These are phyloP conservation scores for Calonectria montana DNA, from an alignment of 2,329 filamentous ascomycete genomes.

Conservation along the genomic window DNA sequence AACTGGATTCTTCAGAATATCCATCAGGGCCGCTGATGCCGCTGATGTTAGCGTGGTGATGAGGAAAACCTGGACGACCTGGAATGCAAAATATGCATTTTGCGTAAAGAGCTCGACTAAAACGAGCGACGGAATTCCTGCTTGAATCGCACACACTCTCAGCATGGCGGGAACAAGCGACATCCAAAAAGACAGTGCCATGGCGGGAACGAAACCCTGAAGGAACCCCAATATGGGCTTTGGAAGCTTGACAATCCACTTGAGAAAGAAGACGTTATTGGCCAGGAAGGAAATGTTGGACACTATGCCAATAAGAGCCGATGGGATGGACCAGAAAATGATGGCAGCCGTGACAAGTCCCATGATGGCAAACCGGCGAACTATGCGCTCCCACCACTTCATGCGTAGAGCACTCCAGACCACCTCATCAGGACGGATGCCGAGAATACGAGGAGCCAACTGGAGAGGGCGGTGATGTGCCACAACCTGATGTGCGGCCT, in stretches of 20 bases:
- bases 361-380: slow-evolving; percentile 76
- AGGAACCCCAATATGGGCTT: slow-evolving; percentile 80
- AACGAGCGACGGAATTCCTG: slow-evolving; percentile 83
- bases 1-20: slow-evolving; percentile 73
- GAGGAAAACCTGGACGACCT: slow-evolving; percentile 92
- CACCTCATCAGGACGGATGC: slow-evolving; percentile 83
- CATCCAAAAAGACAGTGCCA: slow-evolving; percentile 86
- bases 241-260: slow-evolving; percentile 80
- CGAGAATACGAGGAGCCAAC: slow-evolving; percentile 88
- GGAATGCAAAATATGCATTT: slow-evolving; percentile 91
- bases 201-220: slow-evolving; percentile 83
- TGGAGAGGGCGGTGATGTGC: slow-evolving; percentile 88
- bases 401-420: slow-evolving; percentile 89
- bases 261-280: slow-evolving; percentile 73
- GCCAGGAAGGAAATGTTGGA: slow-evolving; percentile 83
- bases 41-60: slow-evolving; percentile 86
- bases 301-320: slow-evolving; percentile 84
- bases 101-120: slow-evolving; percentile 90
- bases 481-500: slow-evolving; percentile 86
- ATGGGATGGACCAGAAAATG: slow-evolving; percentile 84
- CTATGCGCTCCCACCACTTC: slow-evolving; percentile 85
- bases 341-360: slow-evolving; percentile 82
- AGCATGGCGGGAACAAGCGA: slow-evolving; percentile 86
- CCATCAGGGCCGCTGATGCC: slow-evolving; percentile 74
- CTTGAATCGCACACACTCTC: slow-evolving; percentile 79